Percentiles rank a stretch among this genome's conserved stretches.
phyloP scores from a whole-genome alignment of 495 filamentous ascomycete genomes.

The Hyphodiscus hymeniophilus region DNA sequence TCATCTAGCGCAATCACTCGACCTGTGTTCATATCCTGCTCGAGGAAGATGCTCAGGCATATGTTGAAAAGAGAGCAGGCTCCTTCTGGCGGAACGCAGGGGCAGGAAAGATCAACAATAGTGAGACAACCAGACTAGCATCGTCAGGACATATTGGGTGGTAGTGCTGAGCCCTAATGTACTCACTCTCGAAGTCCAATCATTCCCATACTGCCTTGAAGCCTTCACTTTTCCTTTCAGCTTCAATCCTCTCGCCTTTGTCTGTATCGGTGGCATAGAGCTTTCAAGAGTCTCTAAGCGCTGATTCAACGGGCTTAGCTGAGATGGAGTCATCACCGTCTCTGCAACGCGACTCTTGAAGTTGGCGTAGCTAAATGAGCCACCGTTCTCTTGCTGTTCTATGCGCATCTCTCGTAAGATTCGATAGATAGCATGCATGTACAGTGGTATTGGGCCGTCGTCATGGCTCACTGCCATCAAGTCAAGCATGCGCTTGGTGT shows the following conservation, averaged over 20 bases:
- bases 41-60: constrained; percentile 51
- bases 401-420: constrained; percentile 55
- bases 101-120: constrained; percentile 68
- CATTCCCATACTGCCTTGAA: constrained; percentile 15
- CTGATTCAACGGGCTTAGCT: constrained; percentile 44
- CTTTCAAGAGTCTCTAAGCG: constrained; percentile 49
- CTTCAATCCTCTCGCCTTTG: background rate
- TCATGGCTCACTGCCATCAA: constrained; percentile 55
- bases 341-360: constrained; percentile 34
- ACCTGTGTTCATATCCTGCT: constrained; percentile 33
- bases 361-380: constrained; percentile 41
- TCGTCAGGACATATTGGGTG: constrained; percentile 18
- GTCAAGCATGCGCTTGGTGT: constrained; percentile 54
- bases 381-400: constrained; percentile 28
- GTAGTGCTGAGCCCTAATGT: background rate
- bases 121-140: constrained; percentile 47
- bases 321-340: constrained; percentile 32
- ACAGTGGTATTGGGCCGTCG: constrained; percentile 44
- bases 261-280: constrained; percentile 38
- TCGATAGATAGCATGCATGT: constrained; percentile 49
- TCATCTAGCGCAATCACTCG: constrained; percentile 37
- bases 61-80: constrained; percentile 67
- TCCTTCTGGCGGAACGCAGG: constrained; percentile 53
- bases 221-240: constrained; percentile 1
- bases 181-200: constrained; percentile 27